Conservation (phyloP, 371 early-diverging fungal species). For the Thermomucor indicae-seudaticae region DNA sequence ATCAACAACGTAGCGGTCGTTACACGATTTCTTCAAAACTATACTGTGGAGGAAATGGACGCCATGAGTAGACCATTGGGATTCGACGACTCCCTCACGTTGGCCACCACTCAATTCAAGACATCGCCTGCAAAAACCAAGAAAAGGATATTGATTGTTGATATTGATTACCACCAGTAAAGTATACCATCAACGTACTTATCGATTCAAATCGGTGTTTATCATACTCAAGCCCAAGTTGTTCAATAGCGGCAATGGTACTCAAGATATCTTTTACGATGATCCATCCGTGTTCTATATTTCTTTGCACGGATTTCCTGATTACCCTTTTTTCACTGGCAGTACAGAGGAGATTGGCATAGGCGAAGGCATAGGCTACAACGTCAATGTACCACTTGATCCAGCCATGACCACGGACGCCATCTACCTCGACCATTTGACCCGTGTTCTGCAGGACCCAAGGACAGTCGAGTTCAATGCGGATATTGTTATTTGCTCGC, state of each 20-base stretch:
- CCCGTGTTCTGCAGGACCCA: conserved; percentile 17
- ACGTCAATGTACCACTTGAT: conserved; percentile 68
- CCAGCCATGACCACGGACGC: conserved; percentile 38
- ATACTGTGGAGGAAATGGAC: conserved; percentile 26
- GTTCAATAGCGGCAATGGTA: conserved; percentile 63
- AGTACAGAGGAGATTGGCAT: conserved; percentile 48
- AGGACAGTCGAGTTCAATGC: conserved; percentile 37
- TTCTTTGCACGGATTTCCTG: conserved; percentile 49
- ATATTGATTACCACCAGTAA: conserved; percentile 68
- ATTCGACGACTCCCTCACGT: neutral
- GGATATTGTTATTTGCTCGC: conserved; percentile 47
- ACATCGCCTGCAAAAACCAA: conserved; percentile 6
- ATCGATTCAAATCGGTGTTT: too few species aligned
- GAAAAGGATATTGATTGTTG: conserved; percentile 48
- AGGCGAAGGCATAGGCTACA: conserved; percentile 56
- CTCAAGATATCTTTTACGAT: conserved; percentile 67
- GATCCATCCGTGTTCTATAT: conserved; percentile 52
- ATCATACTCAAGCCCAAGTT: too few species aligned
- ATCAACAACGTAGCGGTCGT: conserved; percentile 60
- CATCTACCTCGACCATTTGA: conserved; percentile 39
- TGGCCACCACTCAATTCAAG: neutral
- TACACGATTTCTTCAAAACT: conserved; percentile 52
- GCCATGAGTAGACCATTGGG: conserved; percentile 9
- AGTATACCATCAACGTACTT: neutral
- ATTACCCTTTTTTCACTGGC: conserved; percentile 65